Percentiles rank a stretch among this genome's conserved stretches.
These are phyloP conservation scores for Botrytis cinerea DNA, from an alignment of 2,329 filamentous ascomycete species.

Conservation along the genomic window DNA sequence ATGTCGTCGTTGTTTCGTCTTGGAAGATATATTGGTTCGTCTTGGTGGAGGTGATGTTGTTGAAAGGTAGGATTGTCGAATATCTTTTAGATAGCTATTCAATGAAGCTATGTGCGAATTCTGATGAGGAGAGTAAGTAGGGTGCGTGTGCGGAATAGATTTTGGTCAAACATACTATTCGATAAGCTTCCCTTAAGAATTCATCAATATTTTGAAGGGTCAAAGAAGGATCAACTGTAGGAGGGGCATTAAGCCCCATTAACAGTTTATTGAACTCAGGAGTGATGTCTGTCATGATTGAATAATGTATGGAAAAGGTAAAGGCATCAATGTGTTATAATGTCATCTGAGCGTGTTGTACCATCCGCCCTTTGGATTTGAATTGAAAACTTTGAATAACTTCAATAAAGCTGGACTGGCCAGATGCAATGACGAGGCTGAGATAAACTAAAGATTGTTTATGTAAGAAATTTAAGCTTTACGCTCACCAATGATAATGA, in stretches of 20 bases:
- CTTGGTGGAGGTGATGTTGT: conserved; percentile 69
- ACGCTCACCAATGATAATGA: neutral
- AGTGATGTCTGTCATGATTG: conserved; percentile 62
- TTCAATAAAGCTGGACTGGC: neutral
- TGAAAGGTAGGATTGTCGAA: conserved; percentile 89
- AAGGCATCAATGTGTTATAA: neutral
- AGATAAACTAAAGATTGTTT: neutral
- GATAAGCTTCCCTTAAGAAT: conserved; percentile 91
- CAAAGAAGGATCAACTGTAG: conserved; percentile 43
- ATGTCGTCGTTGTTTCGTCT: conserved; percentile 38
- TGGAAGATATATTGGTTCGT: conserved; percentile 42
- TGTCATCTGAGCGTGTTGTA: neutral
- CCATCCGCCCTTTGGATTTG: neutral
- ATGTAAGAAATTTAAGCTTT: neutral
- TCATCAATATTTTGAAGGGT: conserved; percentile 65
- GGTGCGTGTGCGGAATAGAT: conserved; percentile 27
- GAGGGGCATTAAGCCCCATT: conserved; percentile 56
- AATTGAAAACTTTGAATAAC: neutral
- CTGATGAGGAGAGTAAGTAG: conserved; percentile 48
- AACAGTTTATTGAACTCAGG: conserved; percentile 69
- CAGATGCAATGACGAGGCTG: conserved; percentile 7
- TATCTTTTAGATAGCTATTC: conserved; percentile 74
- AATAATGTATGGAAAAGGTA: no score
- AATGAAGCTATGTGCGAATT: conserved; percentile 83
- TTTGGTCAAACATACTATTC: conserved; percentile 65